Conservation (phyloP, 2,329 filamentous ascomycete species). For the Paramyrothecium roridum region DNA sequence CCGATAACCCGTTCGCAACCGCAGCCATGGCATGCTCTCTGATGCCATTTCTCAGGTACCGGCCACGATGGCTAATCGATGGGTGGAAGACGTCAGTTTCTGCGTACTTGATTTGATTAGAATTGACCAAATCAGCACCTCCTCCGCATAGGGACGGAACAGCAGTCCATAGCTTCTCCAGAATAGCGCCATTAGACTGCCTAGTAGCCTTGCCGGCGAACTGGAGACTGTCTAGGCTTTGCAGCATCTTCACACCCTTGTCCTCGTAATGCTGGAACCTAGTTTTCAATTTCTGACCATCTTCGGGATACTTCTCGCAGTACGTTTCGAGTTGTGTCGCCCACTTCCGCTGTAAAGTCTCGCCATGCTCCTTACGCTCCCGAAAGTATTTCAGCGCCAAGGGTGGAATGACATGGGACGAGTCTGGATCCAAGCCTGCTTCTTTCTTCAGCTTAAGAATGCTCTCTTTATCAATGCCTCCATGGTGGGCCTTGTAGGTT, state of each 20-base stretch:
- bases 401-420: slow-evolving; percentile 31
- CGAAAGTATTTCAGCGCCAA: slow-evolving; percentile 49
- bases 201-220: slow-evolving; percentile 20
- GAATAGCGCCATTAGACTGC: slow-evolving; percentile 32
- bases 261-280: not conserved
- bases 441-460: slow-evolving; percentile 30
- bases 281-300: no score
- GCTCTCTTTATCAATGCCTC: slow-evolving; percentile 49
- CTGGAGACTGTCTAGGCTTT: slow-evolving; percentile 5
- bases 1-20: slow-evolving; percentile 45
- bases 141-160: slow-evolving; percentile 15
- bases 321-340: not conserved
- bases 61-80: slow-evolving; percentile 22
- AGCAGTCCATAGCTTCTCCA: slow-evolving; percentile 16
- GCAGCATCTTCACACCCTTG: slow-evolving; percentile 10
- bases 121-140: slow-evolving; percentile 40
- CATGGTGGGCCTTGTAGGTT: slow-evolving; percentile 53
- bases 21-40: slow-evolving; percentile 49
- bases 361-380: slow-evolving; percentile 41
- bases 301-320: no score
- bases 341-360: slow-evolving; percentile 31
- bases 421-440: slow-evolving; percentile 20
- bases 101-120: slow-evolving; percentile 42
- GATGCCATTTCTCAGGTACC: slow-evolving; percentile 46
- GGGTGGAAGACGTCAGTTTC: slow-evolving; percentile 15